A percentile compares a stretch with the other conserved stretches of the same genome.
Conservation (phyloP, 139 green algal genomes). For the Ostreobium quekettii region DNA sequence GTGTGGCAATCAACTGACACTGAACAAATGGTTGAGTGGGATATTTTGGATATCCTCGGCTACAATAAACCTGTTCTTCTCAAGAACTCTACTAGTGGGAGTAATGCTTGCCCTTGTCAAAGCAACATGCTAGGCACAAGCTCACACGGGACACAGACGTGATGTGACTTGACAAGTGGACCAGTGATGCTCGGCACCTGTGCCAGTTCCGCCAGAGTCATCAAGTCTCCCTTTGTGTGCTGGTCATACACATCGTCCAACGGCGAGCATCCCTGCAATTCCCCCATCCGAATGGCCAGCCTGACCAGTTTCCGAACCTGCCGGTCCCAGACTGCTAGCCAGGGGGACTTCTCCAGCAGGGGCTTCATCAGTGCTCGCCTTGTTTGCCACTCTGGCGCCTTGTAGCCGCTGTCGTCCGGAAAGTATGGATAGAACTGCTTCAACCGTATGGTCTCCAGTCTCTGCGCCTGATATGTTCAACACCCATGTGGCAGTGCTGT, state of each 20-base stretch:
- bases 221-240: conserved; percentile 16
- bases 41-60: too few species aligned
- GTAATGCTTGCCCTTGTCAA: too few species aligned
- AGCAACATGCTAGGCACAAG: background rate
- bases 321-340: conserved; percentile 40
- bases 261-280: conserved; percentile 12
- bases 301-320: conserved; percentile 26
- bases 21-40: too few species aligned
- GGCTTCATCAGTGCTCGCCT: conserved; percentile 18
- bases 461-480: conserved; percentile 17
- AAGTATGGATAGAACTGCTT: conserved; percentile 36
- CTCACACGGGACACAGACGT: background rate
- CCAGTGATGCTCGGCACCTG: conserved; percentile 14
- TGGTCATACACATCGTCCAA: conserved; percentile 32
- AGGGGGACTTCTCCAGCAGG: conserved; percentile 39
- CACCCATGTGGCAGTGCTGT: too few species aligned
- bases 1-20: too few species aligned
- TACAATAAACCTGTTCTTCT: too few species aligned
- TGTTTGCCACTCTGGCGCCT: conserved; percentile 14
- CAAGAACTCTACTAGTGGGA: too few species aligned
- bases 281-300: conserved; percentile 9
- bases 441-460: conserved; percentile 26
- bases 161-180: conserved; percentile 5
- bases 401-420: conserved; percentile 15
- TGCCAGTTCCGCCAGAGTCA: background rate